Base-by-base conservation (phyloP, 495 filamentous ascomycete genomes). In the Aspergillus panamensis region DNA sequence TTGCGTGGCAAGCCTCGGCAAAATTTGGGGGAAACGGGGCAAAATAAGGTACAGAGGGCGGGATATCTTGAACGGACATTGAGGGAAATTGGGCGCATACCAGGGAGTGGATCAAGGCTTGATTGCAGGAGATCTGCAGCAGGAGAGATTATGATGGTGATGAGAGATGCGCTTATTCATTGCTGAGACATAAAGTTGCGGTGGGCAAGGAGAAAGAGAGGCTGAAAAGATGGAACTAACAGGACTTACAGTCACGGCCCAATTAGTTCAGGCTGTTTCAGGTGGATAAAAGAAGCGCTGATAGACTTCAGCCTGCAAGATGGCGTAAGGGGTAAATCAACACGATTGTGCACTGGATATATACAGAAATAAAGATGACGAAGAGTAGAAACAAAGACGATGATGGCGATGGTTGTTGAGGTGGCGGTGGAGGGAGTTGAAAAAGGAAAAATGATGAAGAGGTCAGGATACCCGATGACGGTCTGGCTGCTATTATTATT, bases 51-150 rank as follows among this genome's bases (percentile, higher is more conserved):
- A 30, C 39, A 45, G 54, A 32, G 42, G 13, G 20, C 14, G 37
- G 55, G 37, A 37, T 29, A 37, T 48, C 30, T 53, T 16, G 48
- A 58, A 32, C 30, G 47, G 33, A 47, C 25, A 59, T 16, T 13
- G 44, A 45, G 35, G 50, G 49, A 61, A 57, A 37, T 47, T 53
- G 48, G 20, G 17, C 25, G 53, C 51, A 61, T 67, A 67, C 65
- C 65, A 48, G 35, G 12, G 37, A 49, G 53, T 55, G 54, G 65
- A 61, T 66, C 54, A 53, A 68, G 68, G 53, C 58, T 60, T 57
- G 66, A 58, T 50, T 66, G 65, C 51, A 68, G 60, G 43, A 62
- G 64, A 69, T 70, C 68, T 60, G 68, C 64, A 50, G 62, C 62
- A 47, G 59, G 42, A 52, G 51, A 54, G 57, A 66, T 48, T 29